These are phyloP conservation scores for Crotalaria pallida DNA, from an alignment of 306 rosid species.

Conservation along the genomic window DNA sequence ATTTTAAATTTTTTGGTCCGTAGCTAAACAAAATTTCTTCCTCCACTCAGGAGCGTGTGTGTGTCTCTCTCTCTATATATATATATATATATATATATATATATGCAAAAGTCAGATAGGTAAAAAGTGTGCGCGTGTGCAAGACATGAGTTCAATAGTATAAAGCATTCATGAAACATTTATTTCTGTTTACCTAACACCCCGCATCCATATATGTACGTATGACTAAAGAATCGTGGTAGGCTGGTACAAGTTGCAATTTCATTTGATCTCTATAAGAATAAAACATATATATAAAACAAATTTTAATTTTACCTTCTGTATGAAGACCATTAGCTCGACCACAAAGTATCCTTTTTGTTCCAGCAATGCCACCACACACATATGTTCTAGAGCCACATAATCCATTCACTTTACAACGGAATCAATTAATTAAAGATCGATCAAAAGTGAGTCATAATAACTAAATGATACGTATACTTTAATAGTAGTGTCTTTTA, in stretches of 20 bases:
- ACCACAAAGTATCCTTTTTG: conserved; percentile 20
- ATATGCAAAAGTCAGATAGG: not conserved
- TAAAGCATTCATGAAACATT: not conserved
- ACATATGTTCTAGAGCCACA: conserved; percentile 33
- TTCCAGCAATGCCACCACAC: conserved; percentile 18
- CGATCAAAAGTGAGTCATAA: conserved; percentile 25
- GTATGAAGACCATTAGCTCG: conserved; percentile 17
- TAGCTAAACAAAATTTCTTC: not conserved
- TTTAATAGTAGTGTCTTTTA: conserved; percentile 13
- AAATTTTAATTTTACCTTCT: not conserved
- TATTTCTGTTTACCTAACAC: conserved; percentile 29
- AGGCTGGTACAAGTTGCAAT: not conserved
- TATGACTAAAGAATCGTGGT: conserved; percentile 13
- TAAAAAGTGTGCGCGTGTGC: not conserved
- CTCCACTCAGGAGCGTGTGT: not conserved
- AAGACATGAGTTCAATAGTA: not conserved
- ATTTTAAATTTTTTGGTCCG: not conserved
- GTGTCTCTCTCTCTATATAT: too few relatives aligned
- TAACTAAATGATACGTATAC: conserved; percentile 21
- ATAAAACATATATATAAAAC: not conserved
- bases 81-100: too few relatives aligned
- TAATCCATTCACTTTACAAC: conserved; percentile 31
- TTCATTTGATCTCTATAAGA: not conserved
- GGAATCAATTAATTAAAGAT: conserved; percentile 25
- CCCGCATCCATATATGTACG: conserved; percentile 28